Conservation (phyloP, 805 yeast genomes). For the Teunomyces funiuensis region DNA sequence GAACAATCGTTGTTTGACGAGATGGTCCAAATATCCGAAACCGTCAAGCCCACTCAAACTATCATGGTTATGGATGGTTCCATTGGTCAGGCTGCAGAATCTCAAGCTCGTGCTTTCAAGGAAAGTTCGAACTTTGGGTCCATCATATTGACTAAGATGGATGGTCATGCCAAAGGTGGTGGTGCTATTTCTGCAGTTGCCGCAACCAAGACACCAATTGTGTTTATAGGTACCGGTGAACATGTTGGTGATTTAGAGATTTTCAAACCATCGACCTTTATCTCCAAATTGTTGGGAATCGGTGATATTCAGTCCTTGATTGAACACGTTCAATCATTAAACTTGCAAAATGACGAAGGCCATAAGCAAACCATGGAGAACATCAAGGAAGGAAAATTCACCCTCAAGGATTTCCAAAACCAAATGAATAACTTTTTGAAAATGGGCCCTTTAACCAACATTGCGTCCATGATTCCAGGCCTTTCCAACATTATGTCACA, state of each 20-base stretch:
- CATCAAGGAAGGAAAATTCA: slow-evolving; percentile 91
- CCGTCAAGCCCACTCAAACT: slow-evolving; percentile 91
- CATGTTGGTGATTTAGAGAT: slow-evolving; percentile 91
- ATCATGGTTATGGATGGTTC: slow-evolving; percentile 97
- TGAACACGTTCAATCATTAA: slow-evolving; percentile 88
- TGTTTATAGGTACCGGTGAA: slow-evolving; percentile 97
- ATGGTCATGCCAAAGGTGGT: slow-evolving; percentile 99
- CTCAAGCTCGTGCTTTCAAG: slow-evolving; percentile 91
- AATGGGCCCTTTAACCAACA: slow-evolving; percentile 94
- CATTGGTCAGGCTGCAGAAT: slow-evolving; percentile 97
- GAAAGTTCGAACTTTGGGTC: slow-evolving; percentile 93
- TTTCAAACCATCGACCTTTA: slow-evolving; percentile 84
- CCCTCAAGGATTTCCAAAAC: slow-evolving; percentile 85
- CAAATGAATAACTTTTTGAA: slow-evolving; percentile 94
- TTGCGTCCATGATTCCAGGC: slow-evolving; percentile 94
- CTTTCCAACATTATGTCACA: slow-evolving; percentile 80
- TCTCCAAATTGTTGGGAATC: slow-evolving; percentile 89
- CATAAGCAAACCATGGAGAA: slow-evolving; percentile 90
- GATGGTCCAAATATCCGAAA: slow-evolving; percentile 89
- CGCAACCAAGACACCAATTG: slow-evolving; percentile 91
- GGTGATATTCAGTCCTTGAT: slow-evolving; percentile 93
- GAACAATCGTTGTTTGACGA: slow-evolving; percentile 88
- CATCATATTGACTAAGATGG: slow-evolving; percentile 92
- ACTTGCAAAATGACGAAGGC: slow-evolving; percentile 61
- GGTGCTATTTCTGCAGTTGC: slow-evolving; percentile 99